Evolutionary conservation across 176 grass and related monocot species (phyloP), one percentile per base, ranked within the genome.

Genomic region (Triticum timopheevii): DNA sequence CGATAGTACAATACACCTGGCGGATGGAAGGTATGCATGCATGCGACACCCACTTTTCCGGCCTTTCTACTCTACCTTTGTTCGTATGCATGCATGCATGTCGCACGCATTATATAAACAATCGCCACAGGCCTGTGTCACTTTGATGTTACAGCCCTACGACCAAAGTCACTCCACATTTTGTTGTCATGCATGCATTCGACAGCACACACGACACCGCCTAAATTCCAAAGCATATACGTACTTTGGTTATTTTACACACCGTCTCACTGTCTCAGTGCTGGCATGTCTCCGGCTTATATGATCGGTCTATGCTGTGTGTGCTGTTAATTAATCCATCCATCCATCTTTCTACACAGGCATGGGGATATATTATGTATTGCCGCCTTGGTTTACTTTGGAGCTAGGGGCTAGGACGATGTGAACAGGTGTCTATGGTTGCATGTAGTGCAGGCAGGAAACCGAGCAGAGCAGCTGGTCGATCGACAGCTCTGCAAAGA

Each of bases 401-500:
- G 10, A 52, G 13, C 13, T 42, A 0, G 39, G 39, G 10, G 39
- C 39, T 42, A 42, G 11, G n/a, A 23, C 10, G 23, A 44, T 39
- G 39, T 39, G 39, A 25, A 0, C 10, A 45, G 4, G 44, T 5
- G 6, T 12, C 5, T 7, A 44, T 39, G 35, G 36, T 40, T 40
- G 11, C 20, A 44, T 70, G 67, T 38, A 38, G 33, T 42, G n/a
- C 34, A 0, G 30, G 61, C 76, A 61, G 76, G 58, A 64, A 10
- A 17, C 12, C 59, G 65, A 17, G 13, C 59, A 81, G 65, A 17
- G 13, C 59, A 81, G 25, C 22, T 67, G 61, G 25, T 19, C 22
- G 59, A 80, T 16, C 19, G 61, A 81, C 79, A 81, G 35, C 24
- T 13, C 62, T 47, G 79, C 62, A 31, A 13, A 47, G 79, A 67